Evolutionary conservation across 257 asterid species (phyloP).

Genomic region (Solanum dulcamara): DNA sequence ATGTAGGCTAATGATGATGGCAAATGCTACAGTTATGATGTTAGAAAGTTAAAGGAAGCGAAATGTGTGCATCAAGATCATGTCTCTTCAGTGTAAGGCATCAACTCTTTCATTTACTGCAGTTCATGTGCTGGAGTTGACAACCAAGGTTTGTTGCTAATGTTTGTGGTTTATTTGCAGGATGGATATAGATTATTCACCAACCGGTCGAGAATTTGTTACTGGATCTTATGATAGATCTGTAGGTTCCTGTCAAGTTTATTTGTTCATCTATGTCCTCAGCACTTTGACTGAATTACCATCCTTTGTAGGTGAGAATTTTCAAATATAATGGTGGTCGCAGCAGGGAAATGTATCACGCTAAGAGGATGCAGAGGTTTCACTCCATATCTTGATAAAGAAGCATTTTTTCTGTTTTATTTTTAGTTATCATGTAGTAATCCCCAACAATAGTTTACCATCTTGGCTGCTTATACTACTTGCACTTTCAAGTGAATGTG

Average conservation of each 20-base stretch:
- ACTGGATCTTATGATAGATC: slow-evolving; percentile 98
- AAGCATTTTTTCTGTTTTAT: neutral
- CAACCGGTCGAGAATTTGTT: slow-evolving; percentile 97
- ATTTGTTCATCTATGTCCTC: neutral
- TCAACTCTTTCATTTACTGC: neutral
- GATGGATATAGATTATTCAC: slow-evolving; percentile 95
- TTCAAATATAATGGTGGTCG: slow-evolving; percentile 90
- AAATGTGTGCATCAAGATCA: slow-evolving; percentile 88
- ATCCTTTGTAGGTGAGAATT: slow-evolving; percentile 63
- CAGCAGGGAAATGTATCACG: slow-evolving; percentile 90
- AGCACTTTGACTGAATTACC: neutral
- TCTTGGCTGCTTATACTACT: neutral
- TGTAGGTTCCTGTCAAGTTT: slow-evolving; percentile 33
- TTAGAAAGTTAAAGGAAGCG: slow-evolving; percentile 73
- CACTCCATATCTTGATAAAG: neutral
- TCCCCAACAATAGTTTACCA: neutral
- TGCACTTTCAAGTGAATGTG: neutral
- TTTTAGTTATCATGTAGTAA: neutral
- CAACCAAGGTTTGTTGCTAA: neutral
- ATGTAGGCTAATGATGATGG: slow-evolving; percentile 89
- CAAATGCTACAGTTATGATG: slow-evolving; percentile 85
- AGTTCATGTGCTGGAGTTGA: neutral
- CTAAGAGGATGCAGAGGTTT: slow-evolving; percentile 99
- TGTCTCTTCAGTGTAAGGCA: slow-evolving; percentile 84
- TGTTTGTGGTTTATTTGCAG: slow-evolving; percentile 27